Evolutionary conservation across 495 filamentous ascomycete genomes (phyloP).

Genomic region (Hypomontagnella submonticulosa): DNA sequence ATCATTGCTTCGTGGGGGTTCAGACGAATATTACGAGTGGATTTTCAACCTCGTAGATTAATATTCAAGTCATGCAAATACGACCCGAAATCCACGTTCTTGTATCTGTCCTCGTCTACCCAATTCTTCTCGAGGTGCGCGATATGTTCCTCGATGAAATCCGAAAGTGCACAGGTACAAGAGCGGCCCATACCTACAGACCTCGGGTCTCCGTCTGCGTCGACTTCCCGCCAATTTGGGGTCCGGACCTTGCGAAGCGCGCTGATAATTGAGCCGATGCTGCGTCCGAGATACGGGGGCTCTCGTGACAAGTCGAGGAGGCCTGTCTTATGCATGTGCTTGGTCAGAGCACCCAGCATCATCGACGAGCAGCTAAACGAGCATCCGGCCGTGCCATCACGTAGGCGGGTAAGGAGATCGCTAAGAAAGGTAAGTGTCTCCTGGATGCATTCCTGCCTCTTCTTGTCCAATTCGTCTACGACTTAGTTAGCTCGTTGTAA

Average conservation of each 20-base stretch:
- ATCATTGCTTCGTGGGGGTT: too few relatives aligned
- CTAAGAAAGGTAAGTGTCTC: background rate
- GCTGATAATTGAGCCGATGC: background rate
- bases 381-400: slow-evolving; percentile 10
- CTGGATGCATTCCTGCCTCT: background rate
- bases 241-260: background rate
- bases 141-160: too few relatives aligned
- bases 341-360: slow-evolving; percentile 16
- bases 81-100: too few relatives aligned
- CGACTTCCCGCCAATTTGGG: slow-evolving; percentile 9
- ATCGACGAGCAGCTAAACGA: slow-evolving; percentile 15
- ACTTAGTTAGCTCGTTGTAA: slow-evolving; percentile 4
- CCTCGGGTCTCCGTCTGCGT: too few relatives aligned
- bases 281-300: slow-evolving; percentile 8
- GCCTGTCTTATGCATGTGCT: background rate
- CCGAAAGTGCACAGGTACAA: too few relatives aligned
- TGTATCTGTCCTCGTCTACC: too few relatives aligned
- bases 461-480: slow-evolving; percentile 3
- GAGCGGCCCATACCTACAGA: too few relatives aligned
- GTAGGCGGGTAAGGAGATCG: background rate
- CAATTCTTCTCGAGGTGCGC: too few relatives aligned
- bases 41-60: too few relatives aligned
- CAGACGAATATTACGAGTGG: too few relatives aligned
- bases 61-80: too few relatives aligned
- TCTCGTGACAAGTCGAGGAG: background rate